A percentile compares a stretch with the other conserved stretches of the same genome.
phyloP scores from a whole-genome alignment of 768 basidiomycete species.

The Rossbeevera mucosa region DNA sequence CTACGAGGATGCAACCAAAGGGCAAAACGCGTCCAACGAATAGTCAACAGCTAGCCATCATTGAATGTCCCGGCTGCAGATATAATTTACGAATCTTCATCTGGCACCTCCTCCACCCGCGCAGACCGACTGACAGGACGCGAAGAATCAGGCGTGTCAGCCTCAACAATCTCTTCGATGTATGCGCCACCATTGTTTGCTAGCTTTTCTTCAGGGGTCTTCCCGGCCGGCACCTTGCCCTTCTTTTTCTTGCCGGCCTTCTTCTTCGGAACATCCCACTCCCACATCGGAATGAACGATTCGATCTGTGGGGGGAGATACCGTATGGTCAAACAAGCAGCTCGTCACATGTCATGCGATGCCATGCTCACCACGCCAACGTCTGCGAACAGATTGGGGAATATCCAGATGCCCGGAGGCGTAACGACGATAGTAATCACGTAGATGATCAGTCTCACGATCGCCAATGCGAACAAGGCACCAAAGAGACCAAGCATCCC shows the following conservation, averaged over 20 bases:
- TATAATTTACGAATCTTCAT: slow-evolving; percentile 32
- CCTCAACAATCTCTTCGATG: slow-evolving; percentile 33
- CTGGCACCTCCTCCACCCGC: slow-evolving; percentile 43
- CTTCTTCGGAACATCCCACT: slow-evolving; percentile 85
- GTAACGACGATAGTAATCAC: slow-evolving; percentile 83
- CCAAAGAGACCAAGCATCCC: slow-evolving; percentile 83
- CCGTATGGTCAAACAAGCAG: neutral
- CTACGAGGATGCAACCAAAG: slow-evolving; percentile 39
- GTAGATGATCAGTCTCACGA: slow-evolving; percentile 90
- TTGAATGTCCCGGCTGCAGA: neutral
- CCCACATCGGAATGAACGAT: slow-evolving; percentile 95
- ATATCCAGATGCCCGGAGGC: slow-evolving; percentile 96
- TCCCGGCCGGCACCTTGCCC: slow-evolving; percentile 31
- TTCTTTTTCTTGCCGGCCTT: slow-evolving; percentile 67
- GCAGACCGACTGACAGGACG: slow-evolving; percentile 35
- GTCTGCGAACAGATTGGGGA: slow-evolving; percentile 96
- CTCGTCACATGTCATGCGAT: neutral
- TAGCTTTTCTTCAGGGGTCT: slow-evolving; percentile 38
- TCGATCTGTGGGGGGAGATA: slow-evolving; percentile 66
- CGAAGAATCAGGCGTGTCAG: slow-evolving; percentile 32
- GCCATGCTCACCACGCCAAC: slow-evolving; percentile 83
- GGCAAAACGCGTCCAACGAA: neutral
- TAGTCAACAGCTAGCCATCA: neutral
- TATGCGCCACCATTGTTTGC: slow-evolving; percentile 37
- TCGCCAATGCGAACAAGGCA: slow-evolving; percentile 85